These are phyloP conservation scores for Daldinia sp. DNA, from an alignment of 2,329 filamentous ascomycete species.

Conservation along the genomic window DNA sequence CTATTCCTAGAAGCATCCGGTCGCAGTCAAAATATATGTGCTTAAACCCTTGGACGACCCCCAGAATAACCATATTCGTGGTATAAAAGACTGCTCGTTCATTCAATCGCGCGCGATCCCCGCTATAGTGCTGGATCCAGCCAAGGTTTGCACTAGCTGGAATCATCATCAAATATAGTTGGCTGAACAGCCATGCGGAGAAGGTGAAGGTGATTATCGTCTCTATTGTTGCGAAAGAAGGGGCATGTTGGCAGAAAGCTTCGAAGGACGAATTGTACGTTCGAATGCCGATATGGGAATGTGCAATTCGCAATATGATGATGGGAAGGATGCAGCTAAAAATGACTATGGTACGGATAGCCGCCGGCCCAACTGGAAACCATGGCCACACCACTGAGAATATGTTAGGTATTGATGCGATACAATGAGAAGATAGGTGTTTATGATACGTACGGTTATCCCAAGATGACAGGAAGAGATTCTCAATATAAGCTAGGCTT, in stretches of 20 bases:
- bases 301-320: constrained; percentile 85
- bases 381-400: constrained; percentile 77
- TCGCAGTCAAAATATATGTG: constrained; percentile 82
- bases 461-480: constrained; percentile 74
- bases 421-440: background rate
- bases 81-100: constrained; percentile 86
- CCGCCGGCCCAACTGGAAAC: constrained; percentile 81
- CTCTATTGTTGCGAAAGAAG: constrained; percentile 69
- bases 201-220: constrained; percentile 79
- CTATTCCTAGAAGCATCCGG: constrained; percentile 61
- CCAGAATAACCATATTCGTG: constrained; percentile 72
- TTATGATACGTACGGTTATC: constrained; percentile 66
- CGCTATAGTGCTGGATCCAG: constrained; percentile 76
- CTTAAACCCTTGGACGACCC: constrained; percentile 70
- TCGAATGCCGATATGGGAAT: constrained; percentile 78
- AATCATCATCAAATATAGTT: constrained; percentile 80
- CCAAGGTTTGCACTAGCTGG: constrained; percentile 68
- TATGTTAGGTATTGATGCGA: constrained; percentile 7
- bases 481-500: constrained; percentile 75
- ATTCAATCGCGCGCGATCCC: constrained; percentile 80
- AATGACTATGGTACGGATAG: constrained; percentile 76
- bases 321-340: constrained; percentile 79
- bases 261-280: constrained; percentile 74
- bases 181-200: constrained; percentile 81
- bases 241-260: constrained; percentile 66